These are phyloP conservation scores for Penicillium thymicola DNA, from an alignment of 2,329 filamentous ascomycete species.

Conservation along the genomic window DNA sequence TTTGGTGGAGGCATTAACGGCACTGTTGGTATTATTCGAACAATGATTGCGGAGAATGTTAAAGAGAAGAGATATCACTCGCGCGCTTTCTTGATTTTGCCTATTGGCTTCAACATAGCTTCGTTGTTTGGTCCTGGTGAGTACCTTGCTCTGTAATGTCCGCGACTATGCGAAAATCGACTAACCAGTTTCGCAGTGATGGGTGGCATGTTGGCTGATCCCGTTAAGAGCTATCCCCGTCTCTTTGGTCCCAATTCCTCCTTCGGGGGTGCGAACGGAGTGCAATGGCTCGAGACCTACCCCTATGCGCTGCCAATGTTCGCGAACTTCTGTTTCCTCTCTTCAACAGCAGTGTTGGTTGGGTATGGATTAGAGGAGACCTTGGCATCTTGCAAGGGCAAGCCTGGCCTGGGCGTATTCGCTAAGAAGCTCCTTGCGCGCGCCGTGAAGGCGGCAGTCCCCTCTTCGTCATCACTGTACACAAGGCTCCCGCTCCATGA, in stretches of 20 bases:
- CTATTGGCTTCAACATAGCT: conserved; percentile 66
- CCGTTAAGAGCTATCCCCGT: conserved; percentile 59
- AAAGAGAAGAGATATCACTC: conserved; percentile 62
- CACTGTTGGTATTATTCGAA: conserved; percentile 69
- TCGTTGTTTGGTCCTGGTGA: conserved; percentile 50
- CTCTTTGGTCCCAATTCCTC: conserved; percentile 60
- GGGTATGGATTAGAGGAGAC: conserved; percentile 65
- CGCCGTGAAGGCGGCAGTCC: conserved; percentile 23
- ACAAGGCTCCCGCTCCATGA: conserved; percentile 35
- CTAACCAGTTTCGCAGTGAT: conserved; percentile 41
- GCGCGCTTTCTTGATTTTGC: conserved; percentile 57
- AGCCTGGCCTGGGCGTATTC: conserved; percentile 45
- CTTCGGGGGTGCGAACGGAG: conserved; percentile 55
- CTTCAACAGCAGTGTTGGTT: conserved; percentile 54
- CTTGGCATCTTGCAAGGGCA: conserved; percentile 45
- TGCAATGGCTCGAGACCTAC: conserved; percentile 60
- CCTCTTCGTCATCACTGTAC: conserved; percentile 33
- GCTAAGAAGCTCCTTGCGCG: conserved; percentile 30
- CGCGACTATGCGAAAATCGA: conserved; percentile 39
- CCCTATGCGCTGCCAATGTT: conserved; percentile 69
- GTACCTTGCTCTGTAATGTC: conserved; percentile 33
- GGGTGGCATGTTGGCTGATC: conserved; percentile 67
- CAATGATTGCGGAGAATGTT: conserved; percentile 69
- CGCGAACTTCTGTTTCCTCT: conserved; percentile 59
- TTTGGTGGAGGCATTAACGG: conserved; percentile 68